Evolutionary conservation across 345 rosid genomes (phyloP).

Genomic region (Triadica sebifera): DNA sequence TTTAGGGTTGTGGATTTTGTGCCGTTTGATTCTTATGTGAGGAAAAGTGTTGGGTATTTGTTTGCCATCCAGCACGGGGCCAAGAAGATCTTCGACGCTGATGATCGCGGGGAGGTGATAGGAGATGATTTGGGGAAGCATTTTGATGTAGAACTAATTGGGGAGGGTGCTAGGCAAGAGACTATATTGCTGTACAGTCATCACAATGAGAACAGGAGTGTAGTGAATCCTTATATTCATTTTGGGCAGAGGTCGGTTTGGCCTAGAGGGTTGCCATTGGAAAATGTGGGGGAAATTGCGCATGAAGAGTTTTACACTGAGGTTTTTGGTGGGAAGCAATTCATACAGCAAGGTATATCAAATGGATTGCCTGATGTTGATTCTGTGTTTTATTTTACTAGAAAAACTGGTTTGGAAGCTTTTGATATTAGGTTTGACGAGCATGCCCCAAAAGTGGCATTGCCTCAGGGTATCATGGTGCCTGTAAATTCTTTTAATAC

Average conservation of each 20-base stretch:
- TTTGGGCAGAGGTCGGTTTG: constrained; percentile 97
- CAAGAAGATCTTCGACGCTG: constrained; percentile 86
- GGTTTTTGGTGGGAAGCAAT: constrained; percentile 93
- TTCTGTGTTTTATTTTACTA: constrained; percentile 92
- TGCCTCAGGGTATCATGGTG: constrained; percentile 95
- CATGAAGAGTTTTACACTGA: constrained; percentile 92
- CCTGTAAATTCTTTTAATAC: constrained; percentile 94
- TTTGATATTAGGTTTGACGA: constrained; percentile 95
- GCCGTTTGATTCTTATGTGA: constrained; percentile 86
- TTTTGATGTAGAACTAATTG: constrained; percentile 87
- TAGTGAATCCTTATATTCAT: constrained; percentile 89
- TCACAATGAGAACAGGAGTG: constrained; percentile 67
- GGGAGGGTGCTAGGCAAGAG: constrained; percentile 84
- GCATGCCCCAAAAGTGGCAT: constrained; percentile 82
- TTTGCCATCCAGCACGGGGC: constrained; percentile 98
- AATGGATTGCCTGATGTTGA: constrained; percentile 98
- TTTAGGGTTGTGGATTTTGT: constrained; percentile 67
- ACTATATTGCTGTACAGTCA: constrained; percentile 83
- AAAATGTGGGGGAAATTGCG: constrained; percentile 81
- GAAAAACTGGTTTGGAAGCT: constrained; percentile 71
- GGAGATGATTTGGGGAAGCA: constrained; percentile 78
- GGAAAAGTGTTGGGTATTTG: constrained; percentile 88
- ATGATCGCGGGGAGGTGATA: constrained; percentile 89
- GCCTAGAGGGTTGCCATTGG: constrained; percentile 98
- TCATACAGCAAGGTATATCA: constrained; percentile 92